phyloP scores from a whole-genome alignment of 257 asterid species.

The Plantago elongata region DNA sequence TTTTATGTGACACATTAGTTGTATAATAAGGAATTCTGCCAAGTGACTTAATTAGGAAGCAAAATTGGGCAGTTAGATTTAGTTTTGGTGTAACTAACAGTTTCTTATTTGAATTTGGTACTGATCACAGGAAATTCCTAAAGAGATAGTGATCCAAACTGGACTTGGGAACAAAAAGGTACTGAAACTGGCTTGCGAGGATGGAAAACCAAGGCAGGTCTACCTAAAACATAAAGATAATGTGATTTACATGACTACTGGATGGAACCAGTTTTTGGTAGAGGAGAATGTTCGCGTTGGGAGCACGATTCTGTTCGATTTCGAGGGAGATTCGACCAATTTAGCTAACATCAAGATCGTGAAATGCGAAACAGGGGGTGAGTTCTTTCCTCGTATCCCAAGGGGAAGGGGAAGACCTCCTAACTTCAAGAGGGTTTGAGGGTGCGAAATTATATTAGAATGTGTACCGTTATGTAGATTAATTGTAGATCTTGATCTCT shows the following conservation, averaged over 20 bases:
- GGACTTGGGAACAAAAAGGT: not conserved
- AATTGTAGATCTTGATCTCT: not conserved
- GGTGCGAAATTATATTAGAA: no score
- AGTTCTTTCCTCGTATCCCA: not conserved
- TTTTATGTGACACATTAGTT: no score
- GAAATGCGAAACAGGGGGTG: not conserved
- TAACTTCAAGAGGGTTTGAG: not conserved
- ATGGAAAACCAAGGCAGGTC: not conserved
- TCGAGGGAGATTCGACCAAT: not conserved
- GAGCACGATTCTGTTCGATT: not conserved
- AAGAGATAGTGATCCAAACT: not conserved
- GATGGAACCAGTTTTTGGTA: constrained; percentile 6
- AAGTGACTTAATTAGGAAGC: no score
- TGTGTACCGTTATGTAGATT: not conserved
- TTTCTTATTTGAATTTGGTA: not conserved
- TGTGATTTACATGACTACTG: not conserved
- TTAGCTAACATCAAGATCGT: not conserved
- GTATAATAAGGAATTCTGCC: no score
- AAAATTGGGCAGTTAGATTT: not conserved
- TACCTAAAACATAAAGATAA: no score
- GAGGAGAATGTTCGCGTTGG: not conserved
- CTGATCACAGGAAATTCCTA: not conserved
- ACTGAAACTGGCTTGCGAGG: not conserved
- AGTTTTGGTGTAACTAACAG: not conserved
- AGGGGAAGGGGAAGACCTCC: constrained; percentile 1